These are phyloP conservation scores for Pulveroboletus sp. DNA, from an alignment of 768 basidiomycete genomes.

Conservation along the genomic window DNA sequence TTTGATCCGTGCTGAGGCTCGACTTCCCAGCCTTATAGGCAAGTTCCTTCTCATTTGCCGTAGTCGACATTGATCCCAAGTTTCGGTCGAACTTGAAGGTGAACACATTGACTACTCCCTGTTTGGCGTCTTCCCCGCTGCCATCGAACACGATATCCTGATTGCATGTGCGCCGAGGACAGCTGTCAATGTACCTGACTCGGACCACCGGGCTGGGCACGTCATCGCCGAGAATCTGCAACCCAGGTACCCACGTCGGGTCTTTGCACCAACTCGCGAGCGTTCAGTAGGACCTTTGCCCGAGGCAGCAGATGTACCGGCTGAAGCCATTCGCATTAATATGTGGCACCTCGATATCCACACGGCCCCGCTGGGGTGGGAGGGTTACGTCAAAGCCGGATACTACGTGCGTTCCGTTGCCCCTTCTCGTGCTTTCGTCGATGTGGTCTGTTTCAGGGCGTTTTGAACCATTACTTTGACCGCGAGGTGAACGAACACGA, in stretches of 20 bases:
- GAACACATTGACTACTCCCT: constrained; percentile 85
- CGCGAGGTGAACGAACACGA: constrained; percentile 6
- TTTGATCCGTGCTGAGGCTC: not conserved
- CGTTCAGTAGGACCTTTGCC: constrained; percentile 19
- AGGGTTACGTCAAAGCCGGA: constrained; percentile 85
- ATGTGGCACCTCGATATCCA: constrained; percentile 73
- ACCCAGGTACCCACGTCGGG: constrained; percentile 53
- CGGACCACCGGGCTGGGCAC: constrained; percentile 40
- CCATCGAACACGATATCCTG: constrained; percentile 80
- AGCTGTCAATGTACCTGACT: constrained; percentile 2
- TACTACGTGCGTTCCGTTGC: constrained; percentile 57
- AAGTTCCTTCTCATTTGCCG: constrained; percentile 1
- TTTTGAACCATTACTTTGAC: constrained; percentile 60
- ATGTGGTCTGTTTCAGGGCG: constrained; percentile 44
- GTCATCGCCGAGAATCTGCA: constrained; percentile 65
- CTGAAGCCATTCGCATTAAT: constrained; percentile 39
- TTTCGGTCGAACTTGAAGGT: constrained; percentile 42
- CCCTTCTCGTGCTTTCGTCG: not conserved
- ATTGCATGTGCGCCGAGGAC: constrained; percentile 64
- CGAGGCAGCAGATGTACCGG: constrained; percentile 30
- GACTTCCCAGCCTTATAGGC: constrained; percentile 34
- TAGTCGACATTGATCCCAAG: not conserved
- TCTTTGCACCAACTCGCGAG: constrained; percentile 53
- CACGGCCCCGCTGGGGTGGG: constrained; percentile 70
- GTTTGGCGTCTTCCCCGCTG: constrained; percentile 84